Conservation (phyloP, 768 basidiomycete genomes). For the Russula lepida region DNA sequence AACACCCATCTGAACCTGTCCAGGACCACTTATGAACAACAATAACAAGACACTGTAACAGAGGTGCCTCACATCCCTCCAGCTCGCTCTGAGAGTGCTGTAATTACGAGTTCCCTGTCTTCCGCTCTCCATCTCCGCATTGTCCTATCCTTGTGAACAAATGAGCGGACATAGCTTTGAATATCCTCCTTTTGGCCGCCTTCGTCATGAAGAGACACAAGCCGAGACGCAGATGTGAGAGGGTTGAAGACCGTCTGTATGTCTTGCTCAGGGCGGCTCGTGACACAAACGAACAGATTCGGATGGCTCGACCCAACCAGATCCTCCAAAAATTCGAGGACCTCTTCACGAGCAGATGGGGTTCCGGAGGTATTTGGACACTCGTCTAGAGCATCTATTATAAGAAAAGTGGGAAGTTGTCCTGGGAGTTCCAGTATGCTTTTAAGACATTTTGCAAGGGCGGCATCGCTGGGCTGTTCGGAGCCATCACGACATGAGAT, state of each 20-base stretch:
- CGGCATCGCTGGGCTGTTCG: background rate
- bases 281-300: background rate
- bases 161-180: background rate
- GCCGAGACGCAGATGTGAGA: background rate
- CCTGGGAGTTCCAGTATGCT: background rate
- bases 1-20: background rate
- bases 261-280: background rate
- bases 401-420: background rate
- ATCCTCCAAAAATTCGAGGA: background rate
- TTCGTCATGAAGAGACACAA: background rate
- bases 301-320: background rate
- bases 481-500: background rate
- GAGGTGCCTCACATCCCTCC: background rate
- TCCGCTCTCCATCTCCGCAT: conserved; percentile 2
- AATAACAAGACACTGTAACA: too few species aligned
- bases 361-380: background rate
- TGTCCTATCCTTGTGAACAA: background rate
- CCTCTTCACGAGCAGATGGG: background rate
- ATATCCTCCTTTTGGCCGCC: background rate
- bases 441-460: background rate
- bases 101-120: background rate
- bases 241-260: background rate
- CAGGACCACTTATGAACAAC: background rate
- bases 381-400: background rate
- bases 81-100: background rate